Evolutionary conservation across 2,329 filamentous ascomycete species (phyloP).

Genomic region (Botryotinia narcissicola): DNA sequence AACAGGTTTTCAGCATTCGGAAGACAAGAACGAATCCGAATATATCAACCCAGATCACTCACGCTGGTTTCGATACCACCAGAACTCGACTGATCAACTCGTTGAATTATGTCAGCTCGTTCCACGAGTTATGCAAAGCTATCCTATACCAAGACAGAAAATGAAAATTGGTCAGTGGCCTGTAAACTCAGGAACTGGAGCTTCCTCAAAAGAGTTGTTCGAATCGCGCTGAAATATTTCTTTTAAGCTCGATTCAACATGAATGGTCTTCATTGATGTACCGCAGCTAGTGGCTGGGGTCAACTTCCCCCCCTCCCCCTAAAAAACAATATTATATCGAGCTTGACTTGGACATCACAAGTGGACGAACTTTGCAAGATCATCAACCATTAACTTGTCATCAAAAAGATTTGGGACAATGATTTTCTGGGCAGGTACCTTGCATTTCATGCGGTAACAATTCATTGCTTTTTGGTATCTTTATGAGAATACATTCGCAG

Average conservation of each 20-base stretch:
- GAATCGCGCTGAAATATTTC: neutral
- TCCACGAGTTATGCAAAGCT: neutral
- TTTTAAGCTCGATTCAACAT: neutral
- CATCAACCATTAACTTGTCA: neutral
- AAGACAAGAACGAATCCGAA: rapidly evolving
- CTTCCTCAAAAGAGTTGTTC: no score
- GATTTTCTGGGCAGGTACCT: neutral
- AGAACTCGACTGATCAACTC: neutral
- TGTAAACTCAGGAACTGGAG: neutral
- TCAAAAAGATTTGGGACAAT: neutral
- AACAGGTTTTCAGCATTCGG: neutral
- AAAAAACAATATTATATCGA: neutral
- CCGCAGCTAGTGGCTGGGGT: neutral
- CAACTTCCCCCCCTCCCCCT: no score
- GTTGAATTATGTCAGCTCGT: neutral
- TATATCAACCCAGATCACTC: neutral
- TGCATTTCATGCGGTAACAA: neutral
- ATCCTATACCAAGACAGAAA: neutral
- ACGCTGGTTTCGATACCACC: neutral
- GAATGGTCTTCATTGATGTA: neutral
- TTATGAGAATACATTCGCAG: neutral
- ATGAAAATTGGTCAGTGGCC: neutral
- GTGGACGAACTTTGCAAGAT: neutral
- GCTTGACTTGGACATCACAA: neutral
- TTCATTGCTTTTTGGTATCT: neutral